Base-by-base conservation (phyloP, 2,329 filamentous ascomycete genomes). In the Ceratocystis cacaofunesta region DNA sequence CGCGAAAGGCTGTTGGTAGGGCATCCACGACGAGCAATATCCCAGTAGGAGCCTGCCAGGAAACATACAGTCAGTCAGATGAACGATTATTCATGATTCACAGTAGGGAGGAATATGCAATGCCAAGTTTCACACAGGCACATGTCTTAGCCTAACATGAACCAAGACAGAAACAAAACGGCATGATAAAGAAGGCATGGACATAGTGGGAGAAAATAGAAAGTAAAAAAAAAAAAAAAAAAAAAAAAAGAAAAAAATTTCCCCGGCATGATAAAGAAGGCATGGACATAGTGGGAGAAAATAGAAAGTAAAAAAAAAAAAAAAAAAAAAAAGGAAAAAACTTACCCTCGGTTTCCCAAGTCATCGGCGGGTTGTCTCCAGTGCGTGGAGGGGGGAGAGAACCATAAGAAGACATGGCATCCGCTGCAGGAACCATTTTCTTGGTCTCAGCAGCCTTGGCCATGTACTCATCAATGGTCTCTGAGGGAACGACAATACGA, bases 1-100 rank as follows among this genome's bases (percentile, higher is more conserved):
- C 84, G 82, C 12, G 85, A 83, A 5, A 80, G 78, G 67, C 85
- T 88, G 58, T 82, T 77, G 1, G 86, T 85, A 0, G 82, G 76
- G 70, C 87, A 89, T 30, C 82, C 83, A 66, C 81, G 79, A 10
- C 79, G 78, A 32, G 78, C 82, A 66, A 85, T 77, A 10, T 78
- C 73, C 83, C 83, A 86, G 70, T 79, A 86, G 0, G 78, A 76
- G 67, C 75, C 80, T 80, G 67, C 15, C 36, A 36, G 7, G 15
- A n/a, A 57, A 46, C 5, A 61, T 17, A 17, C 15, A 28, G 32
- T 19, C 25, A 19, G 28, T 32, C 32, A 36, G 55, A 7, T 36
- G 10, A 5, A n/a, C 63, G 44, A 52, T 61, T 15, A 50, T 17
- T 60, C 41, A 12, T 52, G 1, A 28, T 36, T 8, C 15, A 55